These are phyloP conservation scores for Aspergillus cristatus DNA, from an alignment of 495 filamentous ascomycete genomes.

Conservation along the genomic window DNA sequence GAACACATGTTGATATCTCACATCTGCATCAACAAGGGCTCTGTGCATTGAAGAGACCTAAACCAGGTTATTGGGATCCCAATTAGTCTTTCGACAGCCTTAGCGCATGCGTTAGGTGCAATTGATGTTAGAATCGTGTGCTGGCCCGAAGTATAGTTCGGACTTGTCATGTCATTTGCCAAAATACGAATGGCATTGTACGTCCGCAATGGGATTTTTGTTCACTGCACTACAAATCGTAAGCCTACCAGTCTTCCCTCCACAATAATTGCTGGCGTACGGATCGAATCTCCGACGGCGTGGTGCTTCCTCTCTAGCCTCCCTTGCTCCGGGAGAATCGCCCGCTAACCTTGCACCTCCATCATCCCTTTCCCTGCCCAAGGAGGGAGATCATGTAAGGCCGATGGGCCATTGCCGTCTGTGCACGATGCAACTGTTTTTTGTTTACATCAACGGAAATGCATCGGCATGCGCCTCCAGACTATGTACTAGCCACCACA, in stretches of 20 bases:
- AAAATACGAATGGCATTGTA: background rate
- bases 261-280: conserved; percentile 1
- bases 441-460: conserved; percentile 30
- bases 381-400: conserved; percentile 38
- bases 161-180: background rate
- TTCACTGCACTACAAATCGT: background rate
- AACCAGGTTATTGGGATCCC: conserved; percentile 4
- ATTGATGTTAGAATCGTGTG: background rate
- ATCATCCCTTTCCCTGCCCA: conserved; percentile 26
- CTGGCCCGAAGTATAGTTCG: background rate
- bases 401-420: conserved; percentile 34
- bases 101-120: background rate
- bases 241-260: conserved; percentile 1
- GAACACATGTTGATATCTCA: conserved; percentile 9
- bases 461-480: conserved; percentile 35
- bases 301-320: too few species aligned
- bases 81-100: conserved; percentile 3
- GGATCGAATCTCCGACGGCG: conserved; percentile 6
- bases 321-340: conserved; percentile 30
- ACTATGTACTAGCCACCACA: conserved; percentile 20
- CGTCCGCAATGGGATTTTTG: background rate
- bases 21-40: conserved; percentile 1
- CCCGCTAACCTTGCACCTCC: conserved; percentile 30
- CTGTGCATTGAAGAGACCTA: background rate
- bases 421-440: conserved; percentile 24